Percentiles rank a stretch among this genome's conserved stretches.
These are phyloP conservation scores for Xerocomus potaroensis DNA, from an alignment of 768 basidiomycete genomes.

Conservation along the genomic window DNA sequence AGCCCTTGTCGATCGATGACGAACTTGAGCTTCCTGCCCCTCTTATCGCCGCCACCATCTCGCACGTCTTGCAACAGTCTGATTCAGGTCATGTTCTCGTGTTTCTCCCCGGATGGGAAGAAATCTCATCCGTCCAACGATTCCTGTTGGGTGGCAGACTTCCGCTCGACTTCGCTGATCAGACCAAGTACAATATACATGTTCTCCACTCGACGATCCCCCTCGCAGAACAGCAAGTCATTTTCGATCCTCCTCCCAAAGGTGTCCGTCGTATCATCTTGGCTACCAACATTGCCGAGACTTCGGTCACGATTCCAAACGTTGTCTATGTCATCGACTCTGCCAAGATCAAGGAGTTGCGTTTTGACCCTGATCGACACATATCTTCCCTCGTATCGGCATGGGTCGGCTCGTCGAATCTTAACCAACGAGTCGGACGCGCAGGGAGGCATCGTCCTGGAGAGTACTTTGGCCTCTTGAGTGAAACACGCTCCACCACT, in stretches of 20 bases:
- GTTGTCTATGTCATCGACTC: conserved; percentile 93
- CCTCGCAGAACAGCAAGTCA: conserved; percentile 79
- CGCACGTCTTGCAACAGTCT: conserved; percentile 68
- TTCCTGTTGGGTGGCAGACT: conserved; percentile 50
- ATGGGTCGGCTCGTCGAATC: conserved; percentile 87
- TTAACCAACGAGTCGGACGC: conserved; percentile 88
- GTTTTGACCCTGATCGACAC: conserved; percentile 84
- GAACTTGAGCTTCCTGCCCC: conserved; percentile 78
- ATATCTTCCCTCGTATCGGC: conserved; percentile 87
- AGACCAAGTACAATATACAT: conserved; percentile 62
- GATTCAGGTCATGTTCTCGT: conserved; percentile 85
- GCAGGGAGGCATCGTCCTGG: conserved; percentile 89
- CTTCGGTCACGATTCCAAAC: conserved; percentile 91
- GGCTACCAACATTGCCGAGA: conserved; percentile 94
- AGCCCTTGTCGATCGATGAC: conserved; percentile 31
- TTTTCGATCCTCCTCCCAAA: conserved; percentile 76
- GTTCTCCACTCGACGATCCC: conserved; percentile 89
- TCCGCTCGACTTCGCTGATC: conserved; percentile 58
- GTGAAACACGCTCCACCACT: conserved; percentile 52
- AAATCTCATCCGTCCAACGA: conserved; percentile 71
- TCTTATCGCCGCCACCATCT: conserved; percentile 75
- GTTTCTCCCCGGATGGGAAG: conserved; percentile 92
- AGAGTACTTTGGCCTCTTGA: conserved; percentile 84
- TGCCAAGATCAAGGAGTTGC: conserved; percentile 82
- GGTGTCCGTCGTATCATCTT: conserved; percentile 87